Evolutionary conservation across 352 stramenopile species (phyloP).

Genomic region (Phytophthora kernoviae): DNA sequence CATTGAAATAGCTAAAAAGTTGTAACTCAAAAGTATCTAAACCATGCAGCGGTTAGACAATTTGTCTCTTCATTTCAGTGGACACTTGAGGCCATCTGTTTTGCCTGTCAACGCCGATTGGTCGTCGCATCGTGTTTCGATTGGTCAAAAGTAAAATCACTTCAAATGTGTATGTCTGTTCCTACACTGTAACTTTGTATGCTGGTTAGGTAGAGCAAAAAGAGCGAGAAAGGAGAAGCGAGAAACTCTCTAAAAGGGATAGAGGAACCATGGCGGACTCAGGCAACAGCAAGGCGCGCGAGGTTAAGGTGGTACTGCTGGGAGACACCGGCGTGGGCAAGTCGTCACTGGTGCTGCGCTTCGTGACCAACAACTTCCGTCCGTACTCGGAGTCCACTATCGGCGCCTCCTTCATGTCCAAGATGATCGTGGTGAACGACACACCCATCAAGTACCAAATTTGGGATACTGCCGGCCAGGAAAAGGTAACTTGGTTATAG

Average conservation of each 20-base stretch:
- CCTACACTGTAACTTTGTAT: too few species aligned
- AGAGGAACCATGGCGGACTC: constrained; percentile 53
- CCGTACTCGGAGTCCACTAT: constrained; percentile 97
- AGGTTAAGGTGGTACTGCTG: constrained; percentile 92
- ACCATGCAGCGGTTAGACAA: too few species aligned
- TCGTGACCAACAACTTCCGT: constrained; percentile 97
- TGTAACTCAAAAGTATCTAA: too few species aligned
- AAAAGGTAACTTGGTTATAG: constrained; percentile 67
- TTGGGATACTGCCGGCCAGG: constrained; percentile 98
- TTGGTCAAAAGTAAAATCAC: not conserved
- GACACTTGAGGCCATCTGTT: not conserved
- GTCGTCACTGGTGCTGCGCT: constrained; percentile 95
- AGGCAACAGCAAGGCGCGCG: constrained; percentile 75
- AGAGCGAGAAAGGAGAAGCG: constrained; percentile 8
- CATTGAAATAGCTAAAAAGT: too few species aligned
- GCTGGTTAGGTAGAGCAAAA: not conserved
- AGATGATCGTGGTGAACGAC: constrained; percentile 94
- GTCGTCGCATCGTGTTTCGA: not conserved
- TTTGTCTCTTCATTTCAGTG: too few species aligned
- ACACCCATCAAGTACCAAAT: constrained; percentile 97
- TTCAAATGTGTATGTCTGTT: too few species aligned
- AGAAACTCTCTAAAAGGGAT: too few species aligned
- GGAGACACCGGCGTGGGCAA: constrained; percentile 97
- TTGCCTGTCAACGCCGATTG: too few species aligned
- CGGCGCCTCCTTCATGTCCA: constrained; percentile 97